Base-by-base conservation (phyloP, 768 basidiomycete species). In the Boletus insuetus region DNA sequence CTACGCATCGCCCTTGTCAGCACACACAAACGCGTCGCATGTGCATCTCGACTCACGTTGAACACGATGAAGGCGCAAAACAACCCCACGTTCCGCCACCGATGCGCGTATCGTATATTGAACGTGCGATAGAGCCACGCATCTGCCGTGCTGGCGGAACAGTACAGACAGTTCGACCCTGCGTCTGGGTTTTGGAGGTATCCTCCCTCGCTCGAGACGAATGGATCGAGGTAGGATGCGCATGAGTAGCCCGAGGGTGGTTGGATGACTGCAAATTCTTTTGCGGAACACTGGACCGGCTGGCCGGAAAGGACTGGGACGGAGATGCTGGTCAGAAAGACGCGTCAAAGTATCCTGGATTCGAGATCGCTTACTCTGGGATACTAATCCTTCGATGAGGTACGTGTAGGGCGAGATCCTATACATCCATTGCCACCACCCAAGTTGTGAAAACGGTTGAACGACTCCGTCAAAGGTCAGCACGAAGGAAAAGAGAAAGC, bases 341-440 rank as follows among this genome's bases (percentile, higher is more conserved):
- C 13, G 6, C 3, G 14, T 35, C 34, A 35, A 35, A 13, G 12
- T 35, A 14, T 11, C 13, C 3, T 35, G 34, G 29, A 29, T 9
- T 9, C 29, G 29, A n/a, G 9, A 26, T 16, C 9, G 61, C 78
- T 58, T 61, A 87, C 86, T 69, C 66, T 77, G 73, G 0, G 75
- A 71, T 9, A 74, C 58, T 22, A 80, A 57, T 31, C 71, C 77
- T 47, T 83, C 82, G 52, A 86, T 74, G 26, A 85, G 69, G 59
- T 86, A 85, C 2, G 80, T 80, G 64, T 74, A 82, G 0, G 82
- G 82, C 4, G 81, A 81, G 29, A 79, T 9, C 51, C 65, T 74
- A 57, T 79, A 88, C 85, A 87, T 85, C 86, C 86, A 89, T 49
- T 69, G 64, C 87, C 87, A 89, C 82, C 85, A 86, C 12, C 81